phyloP scores from a whole-genome alignment of 441 rosid species.

The Arabidopsis hybrid region DNA sequence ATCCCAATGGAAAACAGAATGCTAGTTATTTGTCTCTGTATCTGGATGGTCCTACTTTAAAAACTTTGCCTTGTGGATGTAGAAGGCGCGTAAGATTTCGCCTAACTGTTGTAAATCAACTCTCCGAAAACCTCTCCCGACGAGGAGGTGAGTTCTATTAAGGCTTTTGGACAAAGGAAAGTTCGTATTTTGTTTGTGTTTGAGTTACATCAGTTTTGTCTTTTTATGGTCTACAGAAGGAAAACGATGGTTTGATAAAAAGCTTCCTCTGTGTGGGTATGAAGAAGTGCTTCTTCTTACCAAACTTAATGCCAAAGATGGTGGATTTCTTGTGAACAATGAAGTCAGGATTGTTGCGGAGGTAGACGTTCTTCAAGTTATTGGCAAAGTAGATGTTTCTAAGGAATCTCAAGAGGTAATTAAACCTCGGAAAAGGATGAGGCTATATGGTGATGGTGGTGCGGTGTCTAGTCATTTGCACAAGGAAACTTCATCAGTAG shows the following conservation, averaged over 20 bases:
- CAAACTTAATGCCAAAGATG: background rate
- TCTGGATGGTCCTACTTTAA: background rate
- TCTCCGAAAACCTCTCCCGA: background rate
- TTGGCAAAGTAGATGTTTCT: background rate
- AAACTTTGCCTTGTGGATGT: slow-evolving; percentile 29
- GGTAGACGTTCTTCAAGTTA: background rate
- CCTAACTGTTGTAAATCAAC: slow-evolving; percentile 26
- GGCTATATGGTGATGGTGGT: background rate
- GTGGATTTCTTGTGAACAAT: background rate
- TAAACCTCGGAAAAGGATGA: background rate
- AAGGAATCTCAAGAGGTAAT: background rate
- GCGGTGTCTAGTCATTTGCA: too few relatives aligned
- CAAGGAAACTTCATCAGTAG: background rate
- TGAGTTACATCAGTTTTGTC: background rate
- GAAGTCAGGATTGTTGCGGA: background rate
- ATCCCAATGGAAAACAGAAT: slow-evolving; percentile 7
- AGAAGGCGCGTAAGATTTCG: background rate
- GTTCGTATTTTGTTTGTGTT: background rate
- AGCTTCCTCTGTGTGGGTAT: too few relatives aligned
- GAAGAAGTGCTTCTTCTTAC: background rate
- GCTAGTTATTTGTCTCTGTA: background rate
- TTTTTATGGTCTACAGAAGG: background rate
- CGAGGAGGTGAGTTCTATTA: background rate
- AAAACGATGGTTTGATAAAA: background rate
- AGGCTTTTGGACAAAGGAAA: too few relatives aligned